Evolutionary conservation across 768 basidiomycete genomes (phyloP), one percentile per base, ranked within the genome.

Genomic region (Agaricus subrufescens): DNA sequence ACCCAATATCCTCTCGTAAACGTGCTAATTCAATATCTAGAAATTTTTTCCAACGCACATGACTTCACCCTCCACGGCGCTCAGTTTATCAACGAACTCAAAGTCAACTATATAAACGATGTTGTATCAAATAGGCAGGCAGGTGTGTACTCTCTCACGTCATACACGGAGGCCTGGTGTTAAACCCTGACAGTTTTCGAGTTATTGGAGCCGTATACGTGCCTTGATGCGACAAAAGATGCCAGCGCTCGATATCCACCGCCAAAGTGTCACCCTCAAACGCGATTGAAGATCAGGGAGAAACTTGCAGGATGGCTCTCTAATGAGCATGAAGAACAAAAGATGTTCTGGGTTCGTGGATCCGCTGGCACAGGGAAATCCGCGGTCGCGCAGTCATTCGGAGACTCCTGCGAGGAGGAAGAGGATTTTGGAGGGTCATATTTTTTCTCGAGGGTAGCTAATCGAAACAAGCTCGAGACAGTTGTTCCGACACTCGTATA

Each of bases 341-440:
- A 53, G 10, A 46, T 52, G 27, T 25, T 52, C 19, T 58, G 57
- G 57, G 37, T 58, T 3, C 46, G 10, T 37, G 57, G 57, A 2
- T 44, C 46, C 7, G 57, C 57, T 3, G 57, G 57, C 8, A 53
- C 51, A 0, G 57, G 57, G 0, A 58, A 58, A 43, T 52, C 57
- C 1, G 51, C 57, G 14, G 44, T 58, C 15, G 34, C 51, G 1
- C 45, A 52, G 46, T 52, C 51, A 0, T 42, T 58, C 25, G 51
- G 44, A 2, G 10, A 10, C 19, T 19, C 19, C 19, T 19, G 19
- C 19, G 19, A 19, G 19, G 19, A 19, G 19, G 19, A 19, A 19
- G 44, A 25, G 6, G 31, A 3, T 10, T 19, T 46, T 5, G 44
- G 56, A 2, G 50, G 27, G 3, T 26, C 50, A 6, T 58, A 52